Base-by-base conservation (phyloP, 208 protist genomes). In the Leishmania aethiopica region DNA sequence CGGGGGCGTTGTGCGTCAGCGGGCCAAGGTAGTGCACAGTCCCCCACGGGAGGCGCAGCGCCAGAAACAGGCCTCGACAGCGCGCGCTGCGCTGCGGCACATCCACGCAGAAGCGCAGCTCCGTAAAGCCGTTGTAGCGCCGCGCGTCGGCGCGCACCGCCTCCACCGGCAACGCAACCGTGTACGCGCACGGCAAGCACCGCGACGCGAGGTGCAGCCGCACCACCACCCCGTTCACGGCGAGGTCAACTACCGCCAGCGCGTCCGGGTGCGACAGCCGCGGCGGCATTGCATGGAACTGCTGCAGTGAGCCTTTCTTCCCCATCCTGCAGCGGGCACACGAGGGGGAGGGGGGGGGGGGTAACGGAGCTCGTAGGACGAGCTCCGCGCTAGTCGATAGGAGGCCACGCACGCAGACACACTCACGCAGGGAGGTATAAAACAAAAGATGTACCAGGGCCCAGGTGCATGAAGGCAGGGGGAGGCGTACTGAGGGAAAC, bases 21-120 rank as follows among this genome's bases (percentile, higher is more conserved):
- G 88, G 85, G 19, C 88, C 85, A 22, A 89, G 80, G 70, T 91
- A 91, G 83, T 89, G 88, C 59, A 45, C n/a, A 7, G 84, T 88
- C 0, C 81, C 81, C 78, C 83, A 89, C 37, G 88, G 88, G 15
- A 89, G 75, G 28, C 37, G 69, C 8, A 86, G 69, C 37, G 77
- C 32, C n/a, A 79, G 64, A 2, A 85, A 84, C 2, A 88, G 42
- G 72, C 83, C 81, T 45, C 80, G 84, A 5, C 76, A 59, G 67
- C 53, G 75, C 22, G 64, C 40, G 77, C 42, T 87, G 75, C 71
- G 49, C 55, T 82, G 77, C 13, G 60, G 70, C 49, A 81, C 76
- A 49, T 79, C 32, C 17, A 88, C 17, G 7, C 40, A 32, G 47
- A 88, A 88, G 66, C 71, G 71, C 57, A 88, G 69, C 70, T 88